Conservation (phyloP, 2,329 filamentous ascomycete genomes). For the Colletotrichum sp. region DNA sequence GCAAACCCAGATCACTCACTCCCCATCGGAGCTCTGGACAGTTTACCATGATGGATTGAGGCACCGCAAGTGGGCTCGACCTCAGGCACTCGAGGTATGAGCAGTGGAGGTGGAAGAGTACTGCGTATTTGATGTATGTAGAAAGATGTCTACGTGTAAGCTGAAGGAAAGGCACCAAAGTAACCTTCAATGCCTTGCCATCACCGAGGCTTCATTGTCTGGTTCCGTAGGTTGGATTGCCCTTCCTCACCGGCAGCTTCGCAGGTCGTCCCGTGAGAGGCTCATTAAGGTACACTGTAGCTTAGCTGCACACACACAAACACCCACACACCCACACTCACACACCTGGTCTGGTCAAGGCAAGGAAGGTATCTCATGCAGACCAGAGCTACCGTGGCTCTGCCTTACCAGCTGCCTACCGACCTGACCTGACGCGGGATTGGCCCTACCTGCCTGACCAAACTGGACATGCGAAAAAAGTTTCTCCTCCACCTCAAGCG, state of each 20-base stretch:
- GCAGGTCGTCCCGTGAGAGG: background rate
- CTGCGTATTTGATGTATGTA: background rate
- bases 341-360: background rate
- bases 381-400: background rate
- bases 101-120: background rate
- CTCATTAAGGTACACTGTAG: background rate
- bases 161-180: background rate
- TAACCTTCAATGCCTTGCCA: background rate
- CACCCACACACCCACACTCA: background rate
- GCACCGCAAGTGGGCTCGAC: background rate
- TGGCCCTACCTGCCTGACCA: background rate
- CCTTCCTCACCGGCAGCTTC: background rate
- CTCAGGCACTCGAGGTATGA: background rate
- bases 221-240: background rate
- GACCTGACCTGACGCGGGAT: background rate
- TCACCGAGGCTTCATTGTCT: background rate
- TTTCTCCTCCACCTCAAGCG: slow-evolving; percentile 1
- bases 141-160: background rate
- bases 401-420: background rate
- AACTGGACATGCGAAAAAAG: background rate
- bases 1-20: background rate
- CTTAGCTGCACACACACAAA: background rate
- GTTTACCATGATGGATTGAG: background rate
- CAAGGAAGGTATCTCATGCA: background rate
- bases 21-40: background rate